Percentiles rank a stretch among this genome's conserved stretches.
These are phyloP conservation scores for Lentinula boryana DNA, from an alignment of 768 basidiomycete species.

Conservation along the genomic window DNA sequence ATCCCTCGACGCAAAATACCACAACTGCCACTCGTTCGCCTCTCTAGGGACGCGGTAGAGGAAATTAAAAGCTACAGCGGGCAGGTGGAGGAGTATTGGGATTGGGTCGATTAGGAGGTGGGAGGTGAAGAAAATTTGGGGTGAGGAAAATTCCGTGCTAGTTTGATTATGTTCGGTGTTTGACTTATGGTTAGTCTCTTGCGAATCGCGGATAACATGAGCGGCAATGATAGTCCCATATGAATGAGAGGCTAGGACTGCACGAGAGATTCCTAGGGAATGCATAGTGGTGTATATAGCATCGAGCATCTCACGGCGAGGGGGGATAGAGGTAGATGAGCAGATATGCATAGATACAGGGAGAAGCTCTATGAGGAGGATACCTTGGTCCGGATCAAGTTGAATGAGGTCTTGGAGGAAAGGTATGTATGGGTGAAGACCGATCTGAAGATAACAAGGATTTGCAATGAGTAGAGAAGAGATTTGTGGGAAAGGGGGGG, in stretches of 20 bases:
- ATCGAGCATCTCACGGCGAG: slow-evolving; percentile 30
- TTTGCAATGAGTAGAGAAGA: background rate
- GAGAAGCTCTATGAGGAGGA: slow-evolving; percentile 55
- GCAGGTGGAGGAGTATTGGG: slow-evolving; percentile 56
- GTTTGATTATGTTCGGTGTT: too few relatives aligned
- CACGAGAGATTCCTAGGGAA: slow-evolving; percentile 27
- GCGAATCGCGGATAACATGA: slow-evolving; percentile 36
- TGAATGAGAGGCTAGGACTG: slow-evolving; percentile 51
- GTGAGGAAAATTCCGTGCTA: slow-evolving; percentile 8
- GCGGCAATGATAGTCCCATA: slow-evolving; percentile 56
- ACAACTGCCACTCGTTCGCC: slow-evolving; percentile 62
- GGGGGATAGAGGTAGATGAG: slow-evolving; percentile 26
- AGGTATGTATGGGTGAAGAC: slow-evolving; percentile 48
- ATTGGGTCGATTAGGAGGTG: slow-evolving; percentile 59
- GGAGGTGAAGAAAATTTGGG: slow-evolving; percentile 29
- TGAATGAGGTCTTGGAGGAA: slow-evolving; percentile 42
- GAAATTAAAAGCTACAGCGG: slow-evolving; percentile 60
- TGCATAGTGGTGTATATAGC: slow-evolving; percentile 40
- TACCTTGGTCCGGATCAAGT: slow-evolving; percentile 45
- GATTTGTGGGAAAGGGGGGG: background rate
- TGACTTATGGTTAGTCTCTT: background rate
- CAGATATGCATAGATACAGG: slow-evolving; percentile 59
- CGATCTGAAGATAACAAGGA: slow-evolving; percentile 37
- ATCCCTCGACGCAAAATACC: slow-evolving; percentile 64
- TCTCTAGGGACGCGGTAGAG: slow-evolving; percentile 47